Evolutionary conservation across 192 early-diverging fungal species (phyloP).

Genomic region (Rhizoclosmatium sp.): DNA sequence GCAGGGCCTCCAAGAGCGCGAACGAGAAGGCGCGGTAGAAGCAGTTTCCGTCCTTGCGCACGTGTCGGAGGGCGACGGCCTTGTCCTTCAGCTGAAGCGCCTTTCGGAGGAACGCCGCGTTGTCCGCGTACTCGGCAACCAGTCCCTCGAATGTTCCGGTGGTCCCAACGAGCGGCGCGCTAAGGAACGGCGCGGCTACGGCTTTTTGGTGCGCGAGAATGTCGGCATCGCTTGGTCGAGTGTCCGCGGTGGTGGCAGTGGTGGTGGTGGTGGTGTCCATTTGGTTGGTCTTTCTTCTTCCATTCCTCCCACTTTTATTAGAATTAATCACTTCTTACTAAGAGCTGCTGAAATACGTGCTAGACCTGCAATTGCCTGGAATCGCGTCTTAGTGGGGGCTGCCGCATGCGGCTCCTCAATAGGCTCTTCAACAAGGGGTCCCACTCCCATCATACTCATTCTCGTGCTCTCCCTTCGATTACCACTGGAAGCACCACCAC

Average conservation of each 20-base stretch:
- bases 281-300: not conserved
- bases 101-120: not conserved
- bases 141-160: slow-evolving; percentile 43
- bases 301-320: not conserved
- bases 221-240: slow-evolving; percentile 52
- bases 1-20: slow-evolving; percentile 50
- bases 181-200: slow-evolving; percentile 46
- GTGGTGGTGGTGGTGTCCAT: not conserved
- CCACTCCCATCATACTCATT: not conserved
- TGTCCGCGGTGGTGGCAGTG: no score
- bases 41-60: slow-evolving; percentile 62
- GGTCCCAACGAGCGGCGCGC: slow-evolving; percentile 47
- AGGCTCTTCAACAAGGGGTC: no score
- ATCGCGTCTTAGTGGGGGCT: not conserved
- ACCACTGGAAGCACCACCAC: not conserved
- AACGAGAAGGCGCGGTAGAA: slow-evolving; percentile 64
- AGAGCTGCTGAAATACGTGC: not conserved
- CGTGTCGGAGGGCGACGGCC: not conserved
- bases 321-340: not conserved
- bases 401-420: not conserved
- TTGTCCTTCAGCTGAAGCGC: not conserved
- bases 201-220: slow-evolving; percentile 54
- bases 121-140: slow-evolving; percentile 28
- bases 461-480: not conserved
- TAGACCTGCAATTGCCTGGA: not conserved